phyloP scores from a whole-genome alignment of 768 basidiomycete species.

The Lactifluus piperatus region DNA sequence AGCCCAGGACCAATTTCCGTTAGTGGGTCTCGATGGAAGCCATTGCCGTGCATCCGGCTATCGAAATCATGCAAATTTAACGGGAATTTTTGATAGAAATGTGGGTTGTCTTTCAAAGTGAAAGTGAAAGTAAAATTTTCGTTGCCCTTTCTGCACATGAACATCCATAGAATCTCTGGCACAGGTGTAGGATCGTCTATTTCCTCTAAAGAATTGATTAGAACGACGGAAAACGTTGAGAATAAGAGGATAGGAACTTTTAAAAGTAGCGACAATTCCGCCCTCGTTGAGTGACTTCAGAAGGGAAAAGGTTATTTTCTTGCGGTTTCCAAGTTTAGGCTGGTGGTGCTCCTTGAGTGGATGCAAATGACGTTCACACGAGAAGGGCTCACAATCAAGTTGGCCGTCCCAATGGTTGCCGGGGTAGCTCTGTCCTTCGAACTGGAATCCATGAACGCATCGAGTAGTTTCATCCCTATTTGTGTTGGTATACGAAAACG shows the following conservation, averaged over 20 bases:
- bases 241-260: background rate
- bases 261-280: background rate
- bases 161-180: too few relatives aligned
- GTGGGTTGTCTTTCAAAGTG: background rate
- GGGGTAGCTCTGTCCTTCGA: background rate
- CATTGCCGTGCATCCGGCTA: background rate
- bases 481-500: background rate
- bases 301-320: background rate
- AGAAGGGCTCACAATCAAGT: too few relatives aligned
- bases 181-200: too few relatives aligned
- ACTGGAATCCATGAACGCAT: background rate
- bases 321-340: background rate
- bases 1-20: background rate
- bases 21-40: background rate
- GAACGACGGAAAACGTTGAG: background rate
- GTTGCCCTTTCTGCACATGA: too few relatives aligned
- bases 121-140: too few relatives aligned
- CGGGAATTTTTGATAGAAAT: too few relatives aligned
- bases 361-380: background rate
- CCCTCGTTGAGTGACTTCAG: background rate
- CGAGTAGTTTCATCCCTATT: background rate
- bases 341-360: background rate
- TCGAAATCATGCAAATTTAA: background rate
- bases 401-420: background rate
- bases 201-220: too few relatives aligned